Conservation (phyloP, 129 eudicot species). For the Ambrosia trifida region DNA sequence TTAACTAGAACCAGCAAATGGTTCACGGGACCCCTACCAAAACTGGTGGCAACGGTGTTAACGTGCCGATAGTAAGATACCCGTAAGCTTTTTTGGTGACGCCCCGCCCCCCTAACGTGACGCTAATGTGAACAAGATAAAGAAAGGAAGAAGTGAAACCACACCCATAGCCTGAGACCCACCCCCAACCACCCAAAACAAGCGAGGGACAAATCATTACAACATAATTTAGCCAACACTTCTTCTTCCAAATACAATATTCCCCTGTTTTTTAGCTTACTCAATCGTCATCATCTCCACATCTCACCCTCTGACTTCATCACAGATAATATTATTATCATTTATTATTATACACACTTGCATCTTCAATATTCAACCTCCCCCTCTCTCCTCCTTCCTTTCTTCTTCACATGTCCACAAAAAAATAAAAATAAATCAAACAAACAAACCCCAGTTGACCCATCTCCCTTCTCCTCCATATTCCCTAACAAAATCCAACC, state of each 20-base stretch:
- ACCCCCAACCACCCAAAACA: neutral
- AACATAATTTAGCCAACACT: slow-evolving; percentile 11
- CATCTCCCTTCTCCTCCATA: neutral
- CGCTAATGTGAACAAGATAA: too few species aligned
- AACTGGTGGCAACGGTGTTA: too few species aligned
- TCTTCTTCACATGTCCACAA: neutral
- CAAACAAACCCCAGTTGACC: slow-evolving; percentile 36
- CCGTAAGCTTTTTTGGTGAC: too few species aligned
- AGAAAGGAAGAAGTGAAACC: too few species aligned
- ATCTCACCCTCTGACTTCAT: slow-evolving; percentile 40
- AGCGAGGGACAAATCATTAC: slow-evolving; percentile 13
- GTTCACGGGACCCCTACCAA: too few species aligned
- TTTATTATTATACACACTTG: neutral
- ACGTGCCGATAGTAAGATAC: too few species aligned
- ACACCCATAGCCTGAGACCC: too few species aligned
- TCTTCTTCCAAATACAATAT: neutral
- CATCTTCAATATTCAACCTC: slow-evolving; percentile 7
- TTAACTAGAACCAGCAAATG: too few species aligned
- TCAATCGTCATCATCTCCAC: slow-evolving; percentile 28
- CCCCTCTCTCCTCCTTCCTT: neutral
- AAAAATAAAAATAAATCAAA: neutral
- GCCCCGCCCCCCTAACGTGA: too few species aligned
- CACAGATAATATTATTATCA: neutral
- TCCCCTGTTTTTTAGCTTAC: neutral
- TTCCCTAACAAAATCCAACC: slow-evolving; percentile 5